A percentile compares a stretch with the other conserved stretches of the same genome.
Conservation (phyloP, 2,329 filamentous ascomycete species). For the Rachicladosporium sp. region DNA sequence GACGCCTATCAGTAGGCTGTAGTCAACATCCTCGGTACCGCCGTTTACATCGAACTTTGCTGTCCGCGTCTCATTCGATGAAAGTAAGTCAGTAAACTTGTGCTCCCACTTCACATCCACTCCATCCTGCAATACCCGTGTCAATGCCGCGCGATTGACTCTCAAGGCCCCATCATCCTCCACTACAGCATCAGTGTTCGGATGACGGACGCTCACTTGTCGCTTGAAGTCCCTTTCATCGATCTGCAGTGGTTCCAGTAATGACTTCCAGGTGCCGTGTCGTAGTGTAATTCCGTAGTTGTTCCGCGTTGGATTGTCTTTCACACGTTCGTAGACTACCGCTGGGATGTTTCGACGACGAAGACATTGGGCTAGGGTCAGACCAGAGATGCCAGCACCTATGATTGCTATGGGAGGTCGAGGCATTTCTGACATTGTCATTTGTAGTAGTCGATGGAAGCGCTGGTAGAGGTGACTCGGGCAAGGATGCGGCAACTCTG, state of each 20-base stretch:
- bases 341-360: conserved; percentile 20
- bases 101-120: conserved; percentile 26
- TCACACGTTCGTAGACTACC: conserved; percentile 24
- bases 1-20: conserved; percentile 21
- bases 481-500: no score
- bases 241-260: conserved; percentile 22
- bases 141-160: conserved; percentile 25
- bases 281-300: conserved; percentile 30
- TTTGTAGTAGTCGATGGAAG: no score
- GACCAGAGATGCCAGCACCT: conserved; percentile 34
- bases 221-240: conserved; percentile 21
- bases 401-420: conserved; percentile 29
- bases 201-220: conserved; percentile 17
- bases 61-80: conserved; percentile 1
- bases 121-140: conserved; percentile 23
- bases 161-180: conserved; percentile 17
- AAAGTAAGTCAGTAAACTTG: conserved; percentile 8
- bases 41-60: conserved; percentile 3
- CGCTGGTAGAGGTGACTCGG: no score
- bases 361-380: conserved; percentile 28
- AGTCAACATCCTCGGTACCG: conserved; percentile 1
- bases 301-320: conserved; percentile 10
- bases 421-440: conserved; percentile 48
- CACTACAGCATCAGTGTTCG: conserved; percentile 11
- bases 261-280: conserved; percentile 18